Evolutionary conservation across 2,329 filamentous ascomycete genomes (phyloP).

Genomic region (Piedraia hortae): DNA sequence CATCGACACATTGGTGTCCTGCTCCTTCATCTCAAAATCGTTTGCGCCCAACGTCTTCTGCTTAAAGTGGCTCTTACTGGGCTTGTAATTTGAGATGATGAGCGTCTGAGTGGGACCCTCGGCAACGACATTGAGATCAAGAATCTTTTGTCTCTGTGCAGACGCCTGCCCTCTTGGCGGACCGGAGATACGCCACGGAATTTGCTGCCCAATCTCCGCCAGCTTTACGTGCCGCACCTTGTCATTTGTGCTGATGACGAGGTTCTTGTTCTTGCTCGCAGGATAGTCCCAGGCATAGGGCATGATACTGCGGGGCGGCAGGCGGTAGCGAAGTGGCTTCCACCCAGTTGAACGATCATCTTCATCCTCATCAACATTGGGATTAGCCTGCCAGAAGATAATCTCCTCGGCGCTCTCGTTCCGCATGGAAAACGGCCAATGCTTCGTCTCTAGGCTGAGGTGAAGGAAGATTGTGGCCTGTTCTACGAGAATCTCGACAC

Average conservation of each 20-base stretch:
- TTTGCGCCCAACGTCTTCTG: conserved; percentile 29
- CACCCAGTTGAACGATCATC: conserved; percentile 59
- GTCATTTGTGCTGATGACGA: conserved; percentile 52
- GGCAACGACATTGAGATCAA: conserved; percentile 88
- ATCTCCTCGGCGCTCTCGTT: conserved; percentile 96
- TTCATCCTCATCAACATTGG: conserved; percentile 77
- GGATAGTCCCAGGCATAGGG: conserved; percentile 99
- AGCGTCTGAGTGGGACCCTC: conserved; percentile 87
- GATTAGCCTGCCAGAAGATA: conserved; percentile 83
- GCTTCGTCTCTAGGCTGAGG: conserved; percentile 67
- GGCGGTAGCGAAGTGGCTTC: conserved; percentile 72
- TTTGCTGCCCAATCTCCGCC: conserved; percentile 82
- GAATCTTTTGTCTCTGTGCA: conserved; percentile 47
- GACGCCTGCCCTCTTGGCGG: conserved; percentile 17
- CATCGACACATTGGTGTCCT: conserved; percentile 70
- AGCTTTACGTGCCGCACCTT: conserved; percentile 81
- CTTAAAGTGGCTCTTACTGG: conserved; percentile 74
- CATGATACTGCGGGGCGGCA: conserved; percentile 92
- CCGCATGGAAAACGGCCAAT: conserved; percentile 96
- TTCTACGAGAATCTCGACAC: conserved; percentile 76
- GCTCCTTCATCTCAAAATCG: conserved; percentile 77
- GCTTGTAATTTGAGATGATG: conserved; percentile 79
- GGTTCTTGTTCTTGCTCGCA: conserved; percentile 82
- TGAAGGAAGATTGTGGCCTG: conserved; percentile 82
- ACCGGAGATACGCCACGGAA: conserved; percentile 73